Base-by-base conservation (phyloP, 1,284 basidiomycete genomes). In the Apiotrichum porosum region DNA sequence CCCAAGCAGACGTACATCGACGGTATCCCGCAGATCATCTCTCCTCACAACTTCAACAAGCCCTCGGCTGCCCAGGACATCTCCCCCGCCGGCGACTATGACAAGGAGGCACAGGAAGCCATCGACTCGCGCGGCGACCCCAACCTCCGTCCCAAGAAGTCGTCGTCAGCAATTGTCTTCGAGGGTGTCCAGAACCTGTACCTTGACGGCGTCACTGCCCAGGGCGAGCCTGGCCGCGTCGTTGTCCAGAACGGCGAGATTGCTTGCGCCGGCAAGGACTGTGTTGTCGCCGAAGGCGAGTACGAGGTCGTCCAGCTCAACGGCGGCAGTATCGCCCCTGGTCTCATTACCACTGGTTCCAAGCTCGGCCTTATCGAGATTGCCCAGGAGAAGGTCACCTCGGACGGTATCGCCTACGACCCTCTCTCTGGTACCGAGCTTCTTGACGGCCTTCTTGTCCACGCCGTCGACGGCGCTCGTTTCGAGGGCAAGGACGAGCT, bases 401-500 rank as follows among this genome's bases (percentile, higher is more conserved):
- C 75, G 30, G 86, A 89, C 62, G 87, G 87, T 21, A 12, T 17
- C 8, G 43, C 4, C 3, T 44, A 42, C 21, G 49, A 47, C 44
- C 23, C 47, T 2, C 32, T 52, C 33, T 56, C 62, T 13, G 60
- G 76, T 76, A 75, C 56, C 37, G 63, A 69, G 17, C 55, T 87
- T 12, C 49, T 79, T 14, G 77, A 81, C 19, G 79, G 79, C 21
- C 61, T 77, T 0, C 64, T 86, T 33, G 79, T 85, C 22, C 77
- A 78, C 28, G 87, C 83, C 0, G 79, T 81, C 6, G 88, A 92
- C 63, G 86, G 86, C 0, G 75, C 88, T 14, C 78, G 80, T 44
- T 89, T 86, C 60, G 77, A 76, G 5, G 81, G 81, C 21, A 80
- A 86, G 37, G 81, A 88, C 61, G 79, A 82, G 32, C 68, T 86